Conservation (phyloP, 139 green algal genomes). For the Asterochloris sp. region DNA sequence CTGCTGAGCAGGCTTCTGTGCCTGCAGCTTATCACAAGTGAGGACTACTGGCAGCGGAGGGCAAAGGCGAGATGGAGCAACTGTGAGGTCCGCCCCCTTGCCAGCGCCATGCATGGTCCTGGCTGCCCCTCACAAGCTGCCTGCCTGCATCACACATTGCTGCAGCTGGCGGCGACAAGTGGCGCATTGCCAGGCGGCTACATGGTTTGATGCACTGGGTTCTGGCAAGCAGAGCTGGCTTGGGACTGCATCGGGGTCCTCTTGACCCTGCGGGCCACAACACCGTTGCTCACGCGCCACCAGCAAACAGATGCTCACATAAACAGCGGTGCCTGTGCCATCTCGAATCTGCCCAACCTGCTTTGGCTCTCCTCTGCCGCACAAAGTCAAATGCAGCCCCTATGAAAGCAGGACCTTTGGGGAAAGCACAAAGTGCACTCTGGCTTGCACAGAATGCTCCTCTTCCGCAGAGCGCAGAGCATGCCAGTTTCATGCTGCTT, state of each 20-base stretch:
- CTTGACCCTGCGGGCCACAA: no score
- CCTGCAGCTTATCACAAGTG: constrained; percentile 48
- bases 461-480: no score
- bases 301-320: no score
- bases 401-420: not conserved
- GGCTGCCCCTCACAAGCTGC: no score
- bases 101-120: not conserved
- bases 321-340: no score
- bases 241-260: no score
- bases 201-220: not conserved
- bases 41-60: constrained; percentile 70
- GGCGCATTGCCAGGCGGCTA: not conserved
- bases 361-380: not conserved
- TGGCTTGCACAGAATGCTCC: no score
- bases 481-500: no score
- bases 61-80: constrained; percentile 59
- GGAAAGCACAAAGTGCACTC: no score
- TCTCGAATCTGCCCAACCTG: no score
- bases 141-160: not conserved
- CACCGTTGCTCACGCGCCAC: no score
- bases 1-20: not conserved
- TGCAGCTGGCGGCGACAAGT: not conserved
- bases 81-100: constrained; percentile 36
- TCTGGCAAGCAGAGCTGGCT: not conserved
- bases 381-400: not conserved